Base-by-base conservation (phyloP, 192 early-diverging fungal species). In the Coemansia sp. region DNA sequence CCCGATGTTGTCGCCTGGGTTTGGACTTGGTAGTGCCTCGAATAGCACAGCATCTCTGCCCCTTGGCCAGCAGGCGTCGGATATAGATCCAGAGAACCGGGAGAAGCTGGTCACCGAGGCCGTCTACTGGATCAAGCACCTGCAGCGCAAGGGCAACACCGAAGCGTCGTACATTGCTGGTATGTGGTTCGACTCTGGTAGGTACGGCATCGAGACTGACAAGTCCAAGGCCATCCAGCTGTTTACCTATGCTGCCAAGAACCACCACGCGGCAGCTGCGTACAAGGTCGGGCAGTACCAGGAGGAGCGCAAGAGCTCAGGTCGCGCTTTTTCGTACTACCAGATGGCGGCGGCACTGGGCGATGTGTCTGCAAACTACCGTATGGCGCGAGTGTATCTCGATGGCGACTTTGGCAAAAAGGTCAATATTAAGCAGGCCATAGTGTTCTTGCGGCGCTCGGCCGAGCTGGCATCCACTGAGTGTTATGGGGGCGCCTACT, bases 371-470 rank as follows among this genome's bases (percentile, higher is more conserved):
- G 85, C 89, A 9, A 90, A 85, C 70, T 90, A 85, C 88, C 88
- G 91, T 45, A 77, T 96, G 73, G 90, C 93, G 16, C 86, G 84
- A 67, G 85, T 92, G 51, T 87, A 89, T 35, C 77, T 95, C 59
- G 79, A 86, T 13, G 94, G 94, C 63, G 81, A 86, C 33, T 77
- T 95, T 23, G 77, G 85, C 65, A 88, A 89, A 65, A 71, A 82
- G 26, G 74, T 72, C 50, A 89, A 93, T 67, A 69, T 88, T 42
- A 90, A 90, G 63, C 87, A 93, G 68, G 93, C 90, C 14, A 83
- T 98, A 63, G 86, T 89, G 42, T 95, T 91, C 74, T 83, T 97
- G 63, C 88, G 90, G 69, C 84, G 91, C 38, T 85, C 93, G 1
- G 89, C 93, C 1, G 81, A 88, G 21, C 87, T 90, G 62, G 88